These are phyloP conservation scores for Chaetothyriales sp. DNA, from an alignment of 2,329 filamentous ascomycete genomes.

Conservation along the genomic window DNA sequence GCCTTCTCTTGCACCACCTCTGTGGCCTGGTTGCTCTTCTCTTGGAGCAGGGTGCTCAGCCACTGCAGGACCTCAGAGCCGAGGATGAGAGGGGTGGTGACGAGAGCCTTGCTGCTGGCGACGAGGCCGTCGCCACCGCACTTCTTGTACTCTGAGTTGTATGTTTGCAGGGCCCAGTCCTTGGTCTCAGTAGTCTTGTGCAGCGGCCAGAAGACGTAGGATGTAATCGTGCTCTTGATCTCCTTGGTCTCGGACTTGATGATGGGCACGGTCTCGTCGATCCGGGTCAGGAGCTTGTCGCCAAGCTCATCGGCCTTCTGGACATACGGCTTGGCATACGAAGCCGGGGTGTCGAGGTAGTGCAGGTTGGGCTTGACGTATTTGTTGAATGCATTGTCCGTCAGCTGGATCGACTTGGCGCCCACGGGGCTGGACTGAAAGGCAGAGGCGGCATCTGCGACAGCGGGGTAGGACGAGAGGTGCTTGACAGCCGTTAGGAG, in stretches of 20 bases:
- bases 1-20: constrained; percentile 24
- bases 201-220: constrained; percentile 46
- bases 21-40: constrained; percentile 48
- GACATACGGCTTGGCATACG: constrained; percentile 72
- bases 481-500: constrained; percentile 43
- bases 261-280: constrained; percentile 56
- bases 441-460: constrained; percentile 61
- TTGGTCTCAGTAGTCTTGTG: constrained; percentile 45
- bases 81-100: constrained; percentile 53
- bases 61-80: constrained; percentile 49
- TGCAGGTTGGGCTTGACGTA: constrained; percentile 66
- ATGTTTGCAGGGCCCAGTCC: constrained; percentile 29
- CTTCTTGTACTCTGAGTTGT: constrained; percentile 32
- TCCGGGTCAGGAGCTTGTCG: constrained; percentile 51
- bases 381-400: constrained; percentile 58
- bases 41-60: constrained; percentile 43
- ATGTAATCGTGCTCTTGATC: constrained; percentile 49
- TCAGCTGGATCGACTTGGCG: constrained; percentile 63
- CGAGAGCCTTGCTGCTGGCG: constrained; percentile 53
- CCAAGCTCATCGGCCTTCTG: constrained; percentile 64
- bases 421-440: constrained; percentile 73
- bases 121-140: constrained; percentile 43
- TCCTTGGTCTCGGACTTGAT: constrained; percentile 63
- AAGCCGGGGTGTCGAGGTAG: constrained; percentile 63
- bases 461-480: constrained; percentile 66